phyloP scores from a whole-genome alignment of 257 asterid species.

The Solanum gracilifrons region DNA sequence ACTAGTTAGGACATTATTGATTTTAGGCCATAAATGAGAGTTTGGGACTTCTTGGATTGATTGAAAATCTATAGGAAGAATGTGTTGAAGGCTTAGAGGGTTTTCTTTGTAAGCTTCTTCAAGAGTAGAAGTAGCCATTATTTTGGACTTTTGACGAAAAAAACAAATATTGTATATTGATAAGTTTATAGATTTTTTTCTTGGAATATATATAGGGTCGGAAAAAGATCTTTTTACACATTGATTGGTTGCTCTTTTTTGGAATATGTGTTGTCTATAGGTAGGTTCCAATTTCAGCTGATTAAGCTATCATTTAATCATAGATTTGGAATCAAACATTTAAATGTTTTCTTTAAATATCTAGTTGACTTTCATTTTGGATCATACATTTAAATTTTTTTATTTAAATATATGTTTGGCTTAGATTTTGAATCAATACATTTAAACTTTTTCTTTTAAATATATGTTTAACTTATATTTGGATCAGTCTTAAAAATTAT shows the following conservation, averaged over 20 bases:
- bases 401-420: neutral
- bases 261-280: neutral
- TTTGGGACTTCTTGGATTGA: neutral
- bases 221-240: neutral
- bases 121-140: slow-evolving; percentile 29
- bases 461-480: no score
- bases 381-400: neutral
- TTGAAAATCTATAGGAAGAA: neutral
- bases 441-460: neutral
- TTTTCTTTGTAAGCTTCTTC: slow-evolving; percentile 38
- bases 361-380: neutral
- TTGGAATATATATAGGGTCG: neutral
- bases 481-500: neutral
- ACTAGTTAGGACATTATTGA: neutral
- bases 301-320: neutral
- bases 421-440: neutral
- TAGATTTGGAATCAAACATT: neutral
- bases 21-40: neutral
- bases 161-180: neutral
- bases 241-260: neutral
- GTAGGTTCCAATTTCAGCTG: neutral
- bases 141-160: neutral
- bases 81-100: slow-evolving; percentile 17
- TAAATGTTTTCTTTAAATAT: neutral
- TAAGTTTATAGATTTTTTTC: neutral